Conservation (phyloP, 1,284 basidiomycete genomes). For the Rhodofomes roseus region DNA sequence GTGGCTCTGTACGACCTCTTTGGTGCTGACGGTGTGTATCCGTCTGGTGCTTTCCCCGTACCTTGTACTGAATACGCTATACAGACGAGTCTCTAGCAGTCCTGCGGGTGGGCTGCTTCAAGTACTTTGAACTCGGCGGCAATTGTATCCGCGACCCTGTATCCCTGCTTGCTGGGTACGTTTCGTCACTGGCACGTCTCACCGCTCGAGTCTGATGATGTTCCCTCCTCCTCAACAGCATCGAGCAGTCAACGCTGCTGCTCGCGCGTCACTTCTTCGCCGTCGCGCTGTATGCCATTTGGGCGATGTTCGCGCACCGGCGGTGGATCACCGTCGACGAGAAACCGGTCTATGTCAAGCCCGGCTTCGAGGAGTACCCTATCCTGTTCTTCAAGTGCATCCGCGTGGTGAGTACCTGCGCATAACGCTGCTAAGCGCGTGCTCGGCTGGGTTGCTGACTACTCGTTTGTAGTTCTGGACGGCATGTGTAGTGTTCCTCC, state of each 20-base stretch:
- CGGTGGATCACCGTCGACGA: slow-evolving; percentile 27
- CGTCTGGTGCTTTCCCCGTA: neutral
- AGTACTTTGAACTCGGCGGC: slow-evolving; percentile 95
- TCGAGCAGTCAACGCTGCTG: slow-evolving; percentile 73
- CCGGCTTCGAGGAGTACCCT: slow-evolving; percentile 59
- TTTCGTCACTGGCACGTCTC: slow-evolving; percentile 5
- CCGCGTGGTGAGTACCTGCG: slow-evolving; percentile 42
- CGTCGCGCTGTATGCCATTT: slow-evolving; percentile 93
- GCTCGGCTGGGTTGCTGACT: too few species aligned
- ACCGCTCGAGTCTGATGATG: neutral
- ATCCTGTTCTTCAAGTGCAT: slow-evolving; percentile 48
- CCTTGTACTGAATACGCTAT: neutral
- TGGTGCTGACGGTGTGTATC: slow-evolving; percentile 71
- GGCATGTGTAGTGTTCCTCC: slow-evolving; percentile 82
- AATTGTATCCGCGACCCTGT: slow-evolving; percentile 89
- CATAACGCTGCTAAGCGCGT: too few species aligned
- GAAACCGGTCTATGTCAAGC: slow-evolving; percentile 35
- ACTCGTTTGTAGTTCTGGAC: slow-evolving; percentile 74
- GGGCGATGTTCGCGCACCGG: slow-evolving; percentile 78
- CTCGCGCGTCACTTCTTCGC: slow-evolving; percentile 93
- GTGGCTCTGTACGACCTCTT: slow-evolving; percentile 92
- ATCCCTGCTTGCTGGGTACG: slow-evolving; percentile 78
- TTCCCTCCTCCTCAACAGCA: slow-evolving; percentile 30
- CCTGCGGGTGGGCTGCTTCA: slow-evolving; percentile 92
- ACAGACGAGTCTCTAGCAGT: slow-evolving; percentile 80